Evolutionary conservation across 1,139 yeast genomes (phyloP), one percentile per base, ranked within the genome.

Genomic region (Yamadazyma atlantica): DNA sequence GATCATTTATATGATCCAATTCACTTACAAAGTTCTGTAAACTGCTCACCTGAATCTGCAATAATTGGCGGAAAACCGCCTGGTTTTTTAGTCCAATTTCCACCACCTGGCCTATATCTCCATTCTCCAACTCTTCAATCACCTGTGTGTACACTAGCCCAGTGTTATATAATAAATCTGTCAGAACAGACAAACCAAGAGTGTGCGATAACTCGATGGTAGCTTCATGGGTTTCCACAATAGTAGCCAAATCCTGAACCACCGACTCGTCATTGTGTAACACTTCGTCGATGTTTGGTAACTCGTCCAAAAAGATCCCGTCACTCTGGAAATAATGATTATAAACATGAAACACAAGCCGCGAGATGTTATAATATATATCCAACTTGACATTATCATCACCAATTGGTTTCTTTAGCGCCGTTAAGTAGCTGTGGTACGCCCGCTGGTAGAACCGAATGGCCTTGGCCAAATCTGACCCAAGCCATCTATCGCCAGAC

Each of bases 401-500:
- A 11, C 37, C 42, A 2, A 29, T 25, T 4, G 42, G 41, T 15
- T 36, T 44, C 2, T 27, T 10, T 12, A 42, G 25, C 2, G 76
- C 66, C 23, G 46, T 44, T 11, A 49, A 39, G 43, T 77, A 78
- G 29, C 53, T 44, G 3, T 43, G 40, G 42, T 66, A 74, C 0
- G 82, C 78, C 37, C 65, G 62, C 46, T 76, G 78, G 52, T 75
- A 78, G 49, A 77, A 77, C 29, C 83, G 53, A 26, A 78, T 54
- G 1, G 76, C 70, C 46, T 78, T 78, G 4, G 79, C 57, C 23
- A 77, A 51, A 47, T 78, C 82, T 0, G 81, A 74, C 0, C 77
- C 69, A 14, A 73, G 54, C 82, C 82, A 78, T 38, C 82, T 55
- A 46, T 78, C 83, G 0, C 81, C 83, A 9, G 73, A 70, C 43